These are phyloP conservation scores for Psidium guajava DNA, from an alignment of 345 rosid species.

Conservation along the genomic window DNA sequence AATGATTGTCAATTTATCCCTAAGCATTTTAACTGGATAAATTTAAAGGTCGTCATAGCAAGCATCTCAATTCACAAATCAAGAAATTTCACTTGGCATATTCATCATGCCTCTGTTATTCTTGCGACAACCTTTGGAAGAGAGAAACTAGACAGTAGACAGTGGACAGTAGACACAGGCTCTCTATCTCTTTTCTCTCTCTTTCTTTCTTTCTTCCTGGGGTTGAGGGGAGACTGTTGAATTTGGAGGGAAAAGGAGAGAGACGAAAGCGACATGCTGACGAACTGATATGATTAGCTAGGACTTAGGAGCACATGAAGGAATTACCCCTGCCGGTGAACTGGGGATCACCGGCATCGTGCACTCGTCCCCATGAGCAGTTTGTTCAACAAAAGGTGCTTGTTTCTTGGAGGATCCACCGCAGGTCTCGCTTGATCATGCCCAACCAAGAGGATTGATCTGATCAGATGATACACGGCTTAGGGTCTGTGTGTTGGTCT, in stretches of 20 bases:
- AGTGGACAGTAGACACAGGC: background rate
- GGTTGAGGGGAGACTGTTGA: background rate
- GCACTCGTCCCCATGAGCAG: background rate
- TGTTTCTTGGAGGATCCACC: background rate
- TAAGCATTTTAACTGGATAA: too few relatives aligned
- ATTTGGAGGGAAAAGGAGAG: background rate
- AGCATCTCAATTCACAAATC: background rate
- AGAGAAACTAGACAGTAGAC: background rate
- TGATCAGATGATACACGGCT: background rate
- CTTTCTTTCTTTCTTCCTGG: background rate
- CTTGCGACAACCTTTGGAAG: background rate
- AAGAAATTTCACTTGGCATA: background rate
- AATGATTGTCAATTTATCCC: too few relatives aligned
- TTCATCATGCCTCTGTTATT: background rate
- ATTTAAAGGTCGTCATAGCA: background rate
- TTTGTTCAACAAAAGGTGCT: background rate
- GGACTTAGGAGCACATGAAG: slow-evolving; percentile 6
- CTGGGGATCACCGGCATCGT: background rate
- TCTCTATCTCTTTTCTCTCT: background rate
- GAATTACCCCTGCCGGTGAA: background rate
- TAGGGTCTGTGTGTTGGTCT: background rate
- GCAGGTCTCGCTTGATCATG: background rate
- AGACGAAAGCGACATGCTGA: slow-evolving; percentile 16
- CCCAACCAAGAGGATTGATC: background rate
- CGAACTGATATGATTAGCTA: slow-evolving; percentile 14